phyloP scores from a whole-genome alignment of 352 stramenopile species.

The Pythium insidiosum region DNA sequence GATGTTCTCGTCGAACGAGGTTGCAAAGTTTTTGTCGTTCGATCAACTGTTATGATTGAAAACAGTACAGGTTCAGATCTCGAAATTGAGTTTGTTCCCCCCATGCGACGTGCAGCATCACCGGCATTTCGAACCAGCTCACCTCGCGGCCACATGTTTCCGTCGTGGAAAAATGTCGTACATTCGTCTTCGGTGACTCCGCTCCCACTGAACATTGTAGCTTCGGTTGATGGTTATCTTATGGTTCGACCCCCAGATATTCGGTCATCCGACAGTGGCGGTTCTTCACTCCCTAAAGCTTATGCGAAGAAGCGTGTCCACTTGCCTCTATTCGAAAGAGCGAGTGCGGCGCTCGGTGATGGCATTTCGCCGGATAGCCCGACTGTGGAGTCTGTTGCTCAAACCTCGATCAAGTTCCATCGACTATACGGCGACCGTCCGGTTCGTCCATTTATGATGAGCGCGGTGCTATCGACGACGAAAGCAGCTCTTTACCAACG shows the following conservation, averaged over 20 bases:
- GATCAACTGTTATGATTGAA: slow-evolving; percentile 68
- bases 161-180: slow-evolving; percentile 65
- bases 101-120: slow-evolving; percentile 30
- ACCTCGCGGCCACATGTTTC: slow-evolving; percentile 27
- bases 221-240: slow-evolving; percentile 61
- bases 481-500: slow-evolving; percentile 60
- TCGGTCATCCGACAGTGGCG: slow-evolving; percentile 17
- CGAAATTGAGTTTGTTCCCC: slow-evolving; percentile 78
- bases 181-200: slow-evolving; percentile 49
- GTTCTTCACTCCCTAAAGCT: slow-evolving; percentile 32
- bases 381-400: slow-evolving; percentile 1
- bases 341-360: slow-evolving; percentile 1
- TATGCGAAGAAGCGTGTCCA: slow-evolving; percentile 74
- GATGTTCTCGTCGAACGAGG: slow-evolving; percentile 78
- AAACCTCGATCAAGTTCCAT: slow-evolving; percentile 69
- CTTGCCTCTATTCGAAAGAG: slow-evolving; percentile 57
- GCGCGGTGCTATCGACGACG: slow-evolving; percentile 40
- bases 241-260: slow-evolving; percentile 65
- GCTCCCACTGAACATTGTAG: slow-evolving; percentile 68
- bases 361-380: slow-evolving; percentile 1
- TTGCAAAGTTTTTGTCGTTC: slow-evolving; percentile 85
- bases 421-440: slow-evolving; percentile 65
- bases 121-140: slow-evolving; percentile 20
- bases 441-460: slow-evolving; percentile 79
- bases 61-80: slow-evolving; percentile 81